Evolutionary conservation across 306 rosid genomes (phyloP).

Genomic region (Trichosanthes truncata): DNA sequence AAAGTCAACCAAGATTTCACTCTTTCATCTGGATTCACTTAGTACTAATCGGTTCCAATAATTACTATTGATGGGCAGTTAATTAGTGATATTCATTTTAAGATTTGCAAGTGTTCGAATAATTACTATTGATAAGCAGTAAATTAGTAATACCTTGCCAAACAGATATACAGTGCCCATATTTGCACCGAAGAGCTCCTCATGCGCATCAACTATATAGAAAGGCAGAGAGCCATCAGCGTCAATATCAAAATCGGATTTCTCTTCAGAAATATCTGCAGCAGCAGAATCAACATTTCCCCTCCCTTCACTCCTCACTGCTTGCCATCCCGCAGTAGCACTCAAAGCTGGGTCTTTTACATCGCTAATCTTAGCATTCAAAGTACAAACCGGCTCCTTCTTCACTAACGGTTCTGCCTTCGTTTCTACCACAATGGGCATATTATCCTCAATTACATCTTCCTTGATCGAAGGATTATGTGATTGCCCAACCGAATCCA

Average conservation of each 20-base stretch:
- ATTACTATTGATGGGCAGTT: background rate
- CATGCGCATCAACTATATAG: slow-evolving; percentile 72
- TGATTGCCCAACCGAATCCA: slow-evolving; percentile 7
- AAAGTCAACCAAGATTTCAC: slow-evolving; percentile 6
- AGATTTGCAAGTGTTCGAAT: background rate
- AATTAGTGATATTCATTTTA: slow-evolving; percentile 10
- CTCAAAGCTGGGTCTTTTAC: slow-evolving; percentile 43
- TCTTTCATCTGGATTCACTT: slow-evolving; percentile 10
- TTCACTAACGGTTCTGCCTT: slow-evolving; percentile 23
- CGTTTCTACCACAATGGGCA: slow-evolving; percentile 20
- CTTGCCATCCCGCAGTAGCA: slow-evolving; percentile 77
- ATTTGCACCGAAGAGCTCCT: slow-evolving; percentile 72
- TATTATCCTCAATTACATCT: slow-evolving; percentile 26
- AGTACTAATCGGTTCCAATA: background rate
- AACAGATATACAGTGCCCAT: slow-evolving; percentile 75
- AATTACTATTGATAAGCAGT: background rate
- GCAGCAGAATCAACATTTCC: slow-evolving; percentile 14
- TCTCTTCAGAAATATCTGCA: slow-evolving; percentile 33
- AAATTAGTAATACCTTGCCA: slow-evolving; percentile 63
- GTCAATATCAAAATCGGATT: slow-evolving; percentile 37
- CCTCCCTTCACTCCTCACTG: slow-evolving; percentile 36
- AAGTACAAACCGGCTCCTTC: slow-evolving; percentile 36
- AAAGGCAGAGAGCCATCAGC: slow-evolving; percentile 62
- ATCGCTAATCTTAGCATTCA: slow-evolving; percentile 67
- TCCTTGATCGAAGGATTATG: slow-evolving; percentile 14